Conservation (phyloP, 257 asterid species). For the Nicotiana knightiana region DNA sequence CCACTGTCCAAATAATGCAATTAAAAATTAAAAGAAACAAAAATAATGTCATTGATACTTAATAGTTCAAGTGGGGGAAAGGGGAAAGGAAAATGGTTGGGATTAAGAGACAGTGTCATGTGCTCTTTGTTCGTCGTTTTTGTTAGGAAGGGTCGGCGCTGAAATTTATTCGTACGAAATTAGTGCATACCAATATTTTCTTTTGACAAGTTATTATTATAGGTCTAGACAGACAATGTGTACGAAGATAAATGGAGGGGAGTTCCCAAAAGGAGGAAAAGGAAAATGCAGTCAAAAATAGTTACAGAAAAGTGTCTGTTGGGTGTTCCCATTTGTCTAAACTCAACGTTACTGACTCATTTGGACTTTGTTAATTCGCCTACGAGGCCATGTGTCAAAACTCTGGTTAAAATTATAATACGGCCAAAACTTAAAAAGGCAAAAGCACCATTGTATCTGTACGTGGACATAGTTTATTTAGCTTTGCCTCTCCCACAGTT, state of each 20-base stretch:
- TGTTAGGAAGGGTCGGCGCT: constrained; percentile 13
- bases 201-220: no score
- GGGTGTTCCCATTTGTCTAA: neutral
- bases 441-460: neutral
- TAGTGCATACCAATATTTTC: constrained; percentile 1
- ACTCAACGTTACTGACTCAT: neutral
- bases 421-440: neutral
- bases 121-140: constrained; percentile 71
- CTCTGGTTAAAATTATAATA: neutral
- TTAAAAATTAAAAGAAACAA: neutral
- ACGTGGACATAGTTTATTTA: neutral
- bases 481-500: neutral
- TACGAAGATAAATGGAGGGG: neutral
- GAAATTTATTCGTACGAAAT: neutral
- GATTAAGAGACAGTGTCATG: constrained; percentile 46
- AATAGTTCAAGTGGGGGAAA: neutral
- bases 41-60: neutral
- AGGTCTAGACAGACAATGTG: neutral
- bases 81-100: constrained; percentile 4
- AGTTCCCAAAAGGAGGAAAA: constrained; percentile 25
- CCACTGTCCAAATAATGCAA: constrained; percentile 40
- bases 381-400: neutral
- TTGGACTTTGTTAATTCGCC: neutral
- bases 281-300: constrained; percentile 24
- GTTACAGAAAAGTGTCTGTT: constrained; percentile 18